Evolutionary conservation across 2,329 filamentous ascomycete genomes (phyloP), one percentile per base, ranked within the genome.

Genomic region (Emericellopsis atlantica): DNA sequence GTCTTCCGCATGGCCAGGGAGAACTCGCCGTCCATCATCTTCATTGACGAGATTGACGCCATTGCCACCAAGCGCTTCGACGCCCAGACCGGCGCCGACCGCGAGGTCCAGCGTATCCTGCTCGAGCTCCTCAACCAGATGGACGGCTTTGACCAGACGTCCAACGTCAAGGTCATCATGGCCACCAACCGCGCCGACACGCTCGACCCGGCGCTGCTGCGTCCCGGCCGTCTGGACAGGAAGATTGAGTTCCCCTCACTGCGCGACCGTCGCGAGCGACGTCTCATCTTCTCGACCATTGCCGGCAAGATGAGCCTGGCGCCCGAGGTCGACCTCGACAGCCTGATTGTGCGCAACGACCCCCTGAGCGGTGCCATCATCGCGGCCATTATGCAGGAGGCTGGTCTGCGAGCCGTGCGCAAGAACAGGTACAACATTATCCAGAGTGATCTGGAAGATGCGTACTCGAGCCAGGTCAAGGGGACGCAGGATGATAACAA

Each of bases 381-480:
- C 59, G 89, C 92, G 37, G 92, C 92, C 40, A 95, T 98, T 59
- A 98, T 98, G 92, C 92, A 98, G 64, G 92, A 98, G 67, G 92
- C 92, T 26, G 92, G 92, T 50, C 72, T 98, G 51, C 78, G 89
- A 50, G 90, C 90, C 22, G 90, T 96, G 48, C 76, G 90, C 54
- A 96, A 95, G 79, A 96, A 98, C 66, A 74, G 92, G 54, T 98
- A 98, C 67, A 96, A 98, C 65, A 98, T 98, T 60, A 96, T 98
- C 55, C 92, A 98, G 70, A 79, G 76, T 47, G 92, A 98, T 65
- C 69, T 98, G 48, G 92, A 98, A 64, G 92, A 96, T 62, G 92
- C 92, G 36, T 98, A 98, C 64, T 89, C 88, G 32, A 86, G 81
- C 65, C 92, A 98, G 62, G 92, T 98, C 56, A 96, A 96, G 79